phyloP scores from a whole-genome alignment of 2,329 filamentous ascomycete species.

The Phyllachora maydis region DNA sequence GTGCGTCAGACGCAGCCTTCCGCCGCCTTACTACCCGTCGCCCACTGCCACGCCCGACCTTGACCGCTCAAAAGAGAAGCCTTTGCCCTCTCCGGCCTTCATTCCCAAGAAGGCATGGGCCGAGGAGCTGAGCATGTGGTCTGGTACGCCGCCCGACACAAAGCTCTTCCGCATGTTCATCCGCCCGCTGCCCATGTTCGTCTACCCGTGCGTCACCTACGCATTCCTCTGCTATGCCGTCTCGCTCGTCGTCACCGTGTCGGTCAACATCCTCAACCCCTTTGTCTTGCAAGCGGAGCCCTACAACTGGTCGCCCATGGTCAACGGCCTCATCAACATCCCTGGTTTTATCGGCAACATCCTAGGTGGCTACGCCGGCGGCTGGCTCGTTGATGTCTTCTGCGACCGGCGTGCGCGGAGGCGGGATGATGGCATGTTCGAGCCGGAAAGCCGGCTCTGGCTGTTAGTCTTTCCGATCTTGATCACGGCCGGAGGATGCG shows the following conservation, averaged over 20 bases:
- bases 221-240: slow-evolving; percentile 11
- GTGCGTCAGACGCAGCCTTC: too few species aligned
- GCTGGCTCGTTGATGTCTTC: slow-evolving; percentile 19
- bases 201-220: slow-evolving; percentile 11
- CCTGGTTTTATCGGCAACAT: slow-evolving; percentile 17
- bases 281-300: slow-evolving; percentile 12
- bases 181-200: slow-evolving; percentile 11
- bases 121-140: slow-evolving; percentile 10
- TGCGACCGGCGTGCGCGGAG: slow-evolving; percentile 16
- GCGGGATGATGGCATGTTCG: slow-evolving; percentile 19
- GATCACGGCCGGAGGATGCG: slow-evolving; percentile 18
- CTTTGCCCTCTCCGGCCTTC: background rate
- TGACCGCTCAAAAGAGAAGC: too few species aligned
- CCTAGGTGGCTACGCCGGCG: slow-evolving; percentile 17
- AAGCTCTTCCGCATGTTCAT: slow-evolving; percentile 9
- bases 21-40: too few species aligned
- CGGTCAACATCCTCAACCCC: slow-evolving; percentile 11
- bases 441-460: slow-evolving; percentile 20
- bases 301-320: slow-evolving; percentile 10
- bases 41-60: too few species aligned
- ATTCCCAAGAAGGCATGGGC: slow-evolving; percentile 7
- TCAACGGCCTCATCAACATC: slow-evolving; percentile 13
- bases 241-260: slow-evolving; percentile 9
- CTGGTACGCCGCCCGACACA: slow-evolving; percentile 6
- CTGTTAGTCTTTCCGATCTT: slow-evolving; percentile 17